These are phyloP conservation scores for Cyclotella choctawhatcheeana DNA, from an alignment of 108 stramenopile genomes.

Conservation along the genomic window DNA sequence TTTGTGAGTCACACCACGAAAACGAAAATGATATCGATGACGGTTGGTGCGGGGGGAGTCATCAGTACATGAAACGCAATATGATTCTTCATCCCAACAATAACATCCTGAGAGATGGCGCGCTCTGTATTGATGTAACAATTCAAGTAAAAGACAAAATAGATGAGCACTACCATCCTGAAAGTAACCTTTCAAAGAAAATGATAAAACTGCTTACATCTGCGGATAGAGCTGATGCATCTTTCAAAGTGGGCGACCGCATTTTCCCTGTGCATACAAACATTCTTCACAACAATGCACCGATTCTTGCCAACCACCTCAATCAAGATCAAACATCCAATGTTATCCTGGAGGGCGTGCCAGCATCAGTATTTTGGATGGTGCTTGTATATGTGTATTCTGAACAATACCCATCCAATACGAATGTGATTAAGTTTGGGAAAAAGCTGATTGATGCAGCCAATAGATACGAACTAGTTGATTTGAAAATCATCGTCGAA, in stretches of 20 bases:
- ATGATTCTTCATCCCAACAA: slow-evolving; percentile 3
- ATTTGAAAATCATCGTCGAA: slow-evolving; percentile 22
- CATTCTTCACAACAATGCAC: no score
- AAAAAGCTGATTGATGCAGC: slow-evolving; percentile 19
- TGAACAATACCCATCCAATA: not conserved
- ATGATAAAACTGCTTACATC: not conserved
- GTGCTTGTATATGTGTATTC: slow-evolving; percentile 12
- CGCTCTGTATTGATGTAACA: slow-evolving; percentile 4
- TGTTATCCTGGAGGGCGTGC: not conserved
- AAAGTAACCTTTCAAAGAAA: not conserved
- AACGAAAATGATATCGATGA: not conserved
- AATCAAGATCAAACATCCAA: no score
- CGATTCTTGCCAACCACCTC: no score
- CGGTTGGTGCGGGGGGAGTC: not conserved
- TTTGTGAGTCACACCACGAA: not conserved
- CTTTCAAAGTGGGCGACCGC: not conserved
- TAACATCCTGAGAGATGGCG: slow-evolving; percentile 2
- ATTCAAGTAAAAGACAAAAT: not conserved
- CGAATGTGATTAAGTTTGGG: not conserved
- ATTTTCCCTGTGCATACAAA: no score
- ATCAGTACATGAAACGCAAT: slow-evolving; percentile 2
- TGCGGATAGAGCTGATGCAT: not conserved
- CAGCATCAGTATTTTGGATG: slow-evolving; percentile 1
- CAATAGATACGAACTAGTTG: slow-evolving; percentile 1
- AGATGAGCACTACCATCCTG: not conserved